Evolutionary conservation across 1,284 basidiomycete species (phyloP).

Genomic region (Trametes polyzona): DNA sequence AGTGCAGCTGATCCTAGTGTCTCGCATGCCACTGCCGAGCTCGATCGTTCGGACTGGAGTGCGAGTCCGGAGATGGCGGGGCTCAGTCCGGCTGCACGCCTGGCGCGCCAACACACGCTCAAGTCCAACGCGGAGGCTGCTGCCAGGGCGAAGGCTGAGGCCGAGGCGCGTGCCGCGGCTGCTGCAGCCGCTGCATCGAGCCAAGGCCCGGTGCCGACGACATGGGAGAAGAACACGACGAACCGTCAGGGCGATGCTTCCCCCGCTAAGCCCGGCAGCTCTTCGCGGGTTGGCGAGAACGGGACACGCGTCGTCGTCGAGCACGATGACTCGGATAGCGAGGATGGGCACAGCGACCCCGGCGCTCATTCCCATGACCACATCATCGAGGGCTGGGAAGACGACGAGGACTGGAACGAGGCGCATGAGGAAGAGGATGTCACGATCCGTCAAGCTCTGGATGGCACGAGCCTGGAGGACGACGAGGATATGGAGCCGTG

Average conservation of each 20-base stretch:
- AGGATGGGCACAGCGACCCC: constrained; percentile 41
- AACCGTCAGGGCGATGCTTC: constrained; percentile 49
- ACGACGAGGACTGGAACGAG: constrained; percentile 65
- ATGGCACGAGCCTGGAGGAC: constrained; percentile 51
- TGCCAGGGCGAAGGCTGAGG: constrained; percentile 65
- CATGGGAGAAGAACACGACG: constrained; percentile 84
- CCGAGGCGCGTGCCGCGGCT: constrained; percentile 44
- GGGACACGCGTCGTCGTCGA: constrained; percentile 71
- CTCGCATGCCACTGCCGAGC: constrained; percentile 85
- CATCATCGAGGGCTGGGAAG: constrained; percentile 67
- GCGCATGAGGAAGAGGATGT: constrained; percentile 79
- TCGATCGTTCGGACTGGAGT: constrained; percentile 65
- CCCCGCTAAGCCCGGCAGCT: constrained; percentile 45
- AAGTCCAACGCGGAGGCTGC: constrained; percentile 85
- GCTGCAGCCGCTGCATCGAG: constrained; percentile 33
- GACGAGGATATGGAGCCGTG: constrained; percentile 68
- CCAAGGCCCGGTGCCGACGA: constrained; percentile 53
- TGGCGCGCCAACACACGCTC: constrained; percentile 88
- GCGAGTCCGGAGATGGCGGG: constrained; percentile 65
- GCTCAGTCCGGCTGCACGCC: constrained; percentile 90
- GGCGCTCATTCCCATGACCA: constrained; percentile 47
- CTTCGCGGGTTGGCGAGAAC: constrained; percentile 61
- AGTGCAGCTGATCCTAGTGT: constrained; percentile 75
- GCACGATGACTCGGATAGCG: constrained; percentile 62
- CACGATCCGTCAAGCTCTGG: constrained; percentile 65